Evolutionary conservation across 2,329 filamentous ascomycete genomes (phyloP).

Genomic region (Claviceps digitariae): DNA sequence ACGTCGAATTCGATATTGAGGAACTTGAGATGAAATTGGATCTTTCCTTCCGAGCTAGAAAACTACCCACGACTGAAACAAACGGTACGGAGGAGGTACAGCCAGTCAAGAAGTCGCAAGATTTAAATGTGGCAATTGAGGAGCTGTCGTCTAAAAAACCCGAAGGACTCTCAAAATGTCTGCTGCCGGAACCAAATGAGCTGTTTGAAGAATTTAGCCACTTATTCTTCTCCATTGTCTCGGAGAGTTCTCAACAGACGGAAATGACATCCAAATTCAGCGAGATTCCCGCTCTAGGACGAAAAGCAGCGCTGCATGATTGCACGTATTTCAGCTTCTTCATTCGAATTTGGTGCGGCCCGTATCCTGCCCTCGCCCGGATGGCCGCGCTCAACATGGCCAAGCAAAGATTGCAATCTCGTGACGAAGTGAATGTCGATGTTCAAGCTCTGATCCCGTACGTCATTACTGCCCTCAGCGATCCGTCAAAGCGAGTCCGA

Average conservation of each 20-base stretch:
- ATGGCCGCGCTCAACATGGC: slow-evolving; percentile 55
- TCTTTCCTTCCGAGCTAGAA: slow-evolving; percentile 47
- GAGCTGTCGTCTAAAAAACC: slow-evolving; percentile 22
- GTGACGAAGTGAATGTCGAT: slow-evolving; percentile 40
- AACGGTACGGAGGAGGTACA: slow-evolving; percentile 18
- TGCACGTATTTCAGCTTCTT: slow-evolving; percentile 66
- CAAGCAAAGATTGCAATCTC: slow-evolving; percentile 40
- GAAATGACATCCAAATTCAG: slow-evolving; percentile 38
- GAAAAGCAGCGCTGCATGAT: slow-evolving; percentile 39
- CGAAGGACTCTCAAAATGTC: slow-evolving; percentile 33
- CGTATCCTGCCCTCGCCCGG: slow-evolving; percentile 55
- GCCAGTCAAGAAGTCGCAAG: slow-evolving; percentile 18
- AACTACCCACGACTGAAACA: slow-evolving; percentile 39
- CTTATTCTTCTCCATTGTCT: slow-evolving; percentile 41
- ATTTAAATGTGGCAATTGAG: slow-evolving; percentile 26
- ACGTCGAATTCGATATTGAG: slow-evolving; percentile 58
- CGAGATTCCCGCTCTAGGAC: slow-evolving; percentile 38
- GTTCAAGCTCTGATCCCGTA: slow-evolving; percentile 78
- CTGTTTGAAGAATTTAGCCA: slow-evolving; percentile 46
- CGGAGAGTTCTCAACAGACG: slow-evolving; percentile 26
- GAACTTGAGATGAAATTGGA: slow-evolving; percentile 63
- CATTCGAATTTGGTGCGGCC: slow-evolving; percentile 58
- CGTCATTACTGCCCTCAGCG: slow-evolving; percentile 57
- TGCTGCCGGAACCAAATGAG: slow-evolving; percentile 34
- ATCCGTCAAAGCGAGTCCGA: slow-evolving; percentile 63